Base-by-base conservation (phyloP, 2,329 filamentous ascomycete species). In the Ustulina deusta region DNA sequence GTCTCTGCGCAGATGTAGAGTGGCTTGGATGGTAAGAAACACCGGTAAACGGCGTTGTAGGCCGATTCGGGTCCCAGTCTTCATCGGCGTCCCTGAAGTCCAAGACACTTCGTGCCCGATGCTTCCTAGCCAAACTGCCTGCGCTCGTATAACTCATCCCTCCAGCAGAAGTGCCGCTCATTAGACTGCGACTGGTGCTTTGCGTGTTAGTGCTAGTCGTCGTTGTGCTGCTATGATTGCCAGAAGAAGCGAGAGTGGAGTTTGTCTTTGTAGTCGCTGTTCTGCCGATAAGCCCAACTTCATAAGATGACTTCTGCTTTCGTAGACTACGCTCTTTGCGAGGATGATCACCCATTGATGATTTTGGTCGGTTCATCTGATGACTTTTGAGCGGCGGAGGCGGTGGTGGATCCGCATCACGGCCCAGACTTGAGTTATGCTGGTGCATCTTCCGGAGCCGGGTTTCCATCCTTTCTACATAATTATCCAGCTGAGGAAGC, bases 71-170 rank as follows among this genome's bases (percentile, higher is more conserved):
- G 20, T 87, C 87, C 74, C 70, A 72, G n/a, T 76, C 76, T n/a
- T 78, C 76, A 13, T 77, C 76, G 36, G 81, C 81, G 17, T 88
- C 88, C 27, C 87, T 85, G 63, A 86, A 84, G 46, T 88, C 90
- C 71, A 92, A 80, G 2, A 89, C 88, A 75, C 90, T 93, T 70
- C 89, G 87, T 17, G 90, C 85, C 69, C 90, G 79, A 77, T 90
- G 91, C 75, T 92, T 92, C 69, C 94, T 89, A 34, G 94, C 94
- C 71, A 97, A 89, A 80, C 95, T 98, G 61, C 94, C 96, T 17
- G 96, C 96, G 80, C 96, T 98, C 17, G 96, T 98, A 58, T 94
- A 93, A 78, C 95, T 98, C 80, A 97, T 93, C 13, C 88, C 95
- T 58, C 94, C 90, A 0, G 96, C 96, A 61, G 96, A 98, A 60